Conservation (phyloP, 2,329 filamentous ascomycete species). For the Mariannaea elegans region DNA sequence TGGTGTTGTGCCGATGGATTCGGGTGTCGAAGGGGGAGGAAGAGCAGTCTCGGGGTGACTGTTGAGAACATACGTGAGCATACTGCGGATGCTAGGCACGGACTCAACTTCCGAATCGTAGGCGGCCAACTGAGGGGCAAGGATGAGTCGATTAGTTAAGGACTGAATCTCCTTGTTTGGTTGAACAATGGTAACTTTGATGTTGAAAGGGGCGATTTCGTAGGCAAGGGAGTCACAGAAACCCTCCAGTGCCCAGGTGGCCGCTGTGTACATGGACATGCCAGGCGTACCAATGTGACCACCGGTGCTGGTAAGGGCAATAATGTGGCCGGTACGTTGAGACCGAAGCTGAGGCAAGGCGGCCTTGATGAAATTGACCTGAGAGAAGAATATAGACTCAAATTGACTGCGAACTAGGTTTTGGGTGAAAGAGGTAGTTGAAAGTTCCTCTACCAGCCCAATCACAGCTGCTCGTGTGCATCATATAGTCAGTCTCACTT, state of each 20-base stretch:
- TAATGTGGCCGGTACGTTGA: conserved; percentile 87
- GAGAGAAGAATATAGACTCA: conserved; percentile 93
- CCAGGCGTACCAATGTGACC: conserved; percentile 94
- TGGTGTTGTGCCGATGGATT: conserved; percentile 39
- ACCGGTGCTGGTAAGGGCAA: conserved; percentile 88
- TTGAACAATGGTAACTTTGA: conserved; percentile 95
- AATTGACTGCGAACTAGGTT: conserved; percentile 91
- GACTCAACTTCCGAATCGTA: conserved; percentile 53
- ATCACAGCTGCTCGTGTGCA: conserved; percentile 71
- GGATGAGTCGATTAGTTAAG: conserved; percentile 85
- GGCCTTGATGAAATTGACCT: conserved; percentile 95
- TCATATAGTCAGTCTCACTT: conserved; percentile 25
- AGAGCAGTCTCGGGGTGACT: conserved; percentile 72
- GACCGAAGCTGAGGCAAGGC: conserved; percentile 80
- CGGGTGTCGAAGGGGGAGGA: conserved; percentile 38
- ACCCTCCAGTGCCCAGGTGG: conserved; percentile 93
- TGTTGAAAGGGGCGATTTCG: conserved; percentile 95
- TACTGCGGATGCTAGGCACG: conserved; percentile 83
- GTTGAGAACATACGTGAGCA: conserved; percentile 82
- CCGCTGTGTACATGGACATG: conserved; percentile 88
- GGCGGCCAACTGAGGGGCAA: conserved; percentile 78
- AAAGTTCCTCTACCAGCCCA: conserved; percentile 90
- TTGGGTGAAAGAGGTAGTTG: conserved; percentile 74
- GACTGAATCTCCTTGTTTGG: conserved; percentile 92
- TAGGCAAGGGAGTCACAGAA: conserved; percentile 96